These are phyloP conservation scores for Vicia sativa DNA, from an alignment of 306 rosid species.

Conservation along the genomic window DNA sequence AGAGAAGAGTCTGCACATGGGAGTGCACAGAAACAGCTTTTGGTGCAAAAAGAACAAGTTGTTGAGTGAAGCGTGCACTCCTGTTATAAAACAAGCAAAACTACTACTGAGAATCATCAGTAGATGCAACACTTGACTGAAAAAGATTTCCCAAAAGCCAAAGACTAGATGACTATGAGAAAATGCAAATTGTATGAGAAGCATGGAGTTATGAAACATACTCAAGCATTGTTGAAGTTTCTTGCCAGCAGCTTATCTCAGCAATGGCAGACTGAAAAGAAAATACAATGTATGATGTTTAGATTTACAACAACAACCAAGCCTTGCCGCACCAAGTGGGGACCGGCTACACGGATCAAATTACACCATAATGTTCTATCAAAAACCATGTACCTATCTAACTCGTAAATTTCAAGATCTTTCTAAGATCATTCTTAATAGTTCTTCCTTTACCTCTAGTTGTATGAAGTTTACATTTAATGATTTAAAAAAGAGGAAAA, in stretches of 20 bases:
- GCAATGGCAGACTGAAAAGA: conserved; percentile 80
- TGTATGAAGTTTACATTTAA: background rate
- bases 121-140: background rate
- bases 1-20: conserved; percentile 57
- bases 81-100: conserved; percentile 50
- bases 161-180: conserved; percentile 18
- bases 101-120: conserved; percentile 5
- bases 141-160: conserved; percentile 13
- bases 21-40: conserved; percentile 95
- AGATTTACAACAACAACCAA: background rate
- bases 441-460: too few species aligned
- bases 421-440: too few species aligned
- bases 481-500: too few species aligned
- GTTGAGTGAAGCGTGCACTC: conserved; percentile 96
- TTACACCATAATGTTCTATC: too few species aligned
- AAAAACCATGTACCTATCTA: too few species aligned
- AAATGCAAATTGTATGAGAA: conserved; percentile 11
- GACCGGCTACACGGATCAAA: too few species aligned
- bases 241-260: conserved; percentile 91
- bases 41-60: conserved; percentile 96
- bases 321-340: too few species aligned
- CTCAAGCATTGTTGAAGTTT: conserved; percentile 95
- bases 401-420: too few species aligned
- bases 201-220: conserved; percentile 46
- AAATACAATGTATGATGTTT: conserved; percentile 27